phyloP scores from a whole-genome alignment of 108 stramenopile genomes.

The Skeletonema potamos region DNA sequence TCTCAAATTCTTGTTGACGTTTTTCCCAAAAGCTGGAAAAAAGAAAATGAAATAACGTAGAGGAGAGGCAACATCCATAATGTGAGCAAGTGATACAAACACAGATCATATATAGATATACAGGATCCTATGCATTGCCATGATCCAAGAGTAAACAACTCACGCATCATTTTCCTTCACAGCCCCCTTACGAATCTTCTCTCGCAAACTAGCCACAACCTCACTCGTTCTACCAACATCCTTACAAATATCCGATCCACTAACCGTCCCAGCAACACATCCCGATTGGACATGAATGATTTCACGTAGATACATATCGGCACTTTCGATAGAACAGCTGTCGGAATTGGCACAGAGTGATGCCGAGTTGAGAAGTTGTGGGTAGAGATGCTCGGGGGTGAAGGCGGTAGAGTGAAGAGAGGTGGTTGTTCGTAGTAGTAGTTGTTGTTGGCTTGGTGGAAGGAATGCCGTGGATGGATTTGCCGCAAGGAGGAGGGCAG shows the following conservation, averaged over 20 bases:
- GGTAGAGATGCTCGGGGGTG: slow-evolving; percentile 16
- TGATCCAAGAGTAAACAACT: neutral
- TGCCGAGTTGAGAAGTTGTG: slow-evolving; percentile 25
- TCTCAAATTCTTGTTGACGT: slow-evolving; percentile 44
- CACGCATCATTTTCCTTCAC: slow-evolving; percentile 18
- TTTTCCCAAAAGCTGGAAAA: slow-evolving; percentile 28
- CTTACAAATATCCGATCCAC: slow-evolving; percentile 12
- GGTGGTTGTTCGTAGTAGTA: neutral
- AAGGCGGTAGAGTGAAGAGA: neutral
- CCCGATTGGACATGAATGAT: slow-evolving; percentile 51
- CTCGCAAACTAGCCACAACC: slow-evolving; percentile 55
- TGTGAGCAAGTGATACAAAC: neutral
- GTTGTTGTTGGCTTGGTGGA: neutral
- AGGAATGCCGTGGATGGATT: slow-evolving; percentile 4
- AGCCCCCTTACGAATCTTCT: slow-evolving; percentile 44
- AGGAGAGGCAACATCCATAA: no score
- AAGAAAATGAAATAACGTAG: neutral
- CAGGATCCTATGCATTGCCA: neutral
- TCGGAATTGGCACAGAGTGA: slow-evolving; percentile 61
- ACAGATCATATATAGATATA: neutral
- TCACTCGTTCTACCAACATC: slow-evolving; percentile 45
- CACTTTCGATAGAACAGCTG: slow-evolving; percentile 57
- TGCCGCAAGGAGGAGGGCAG: neutral
- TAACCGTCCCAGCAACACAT: slow-evolving; percentile 48
- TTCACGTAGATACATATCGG: slow-evolving; percentile 50